These are phyloP conservation scores for Eimeria necatrix DNA, from an alignment of 169 alveolate species.

Conservation along the genomic window DNA sequence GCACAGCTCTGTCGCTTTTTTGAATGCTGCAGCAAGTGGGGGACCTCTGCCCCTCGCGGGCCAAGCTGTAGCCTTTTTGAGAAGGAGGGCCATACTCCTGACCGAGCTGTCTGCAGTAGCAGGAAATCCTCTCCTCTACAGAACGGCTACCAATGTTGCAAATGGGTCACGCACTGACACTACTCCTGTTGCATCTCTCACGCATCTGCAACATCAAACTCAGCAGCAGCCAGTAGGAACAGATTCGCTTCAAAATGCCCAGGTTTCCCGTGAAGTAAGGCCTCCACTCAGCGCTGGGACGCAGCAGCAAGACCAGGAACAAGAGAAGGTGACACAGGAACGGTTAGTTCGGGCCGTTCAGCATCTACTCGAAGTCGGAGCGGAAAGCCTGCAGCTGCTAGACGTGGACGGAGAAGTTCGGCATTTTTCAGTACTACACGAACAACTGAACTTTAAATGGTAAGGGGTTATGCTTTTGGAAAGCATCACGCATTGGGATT, in stretches of 20 bases:
- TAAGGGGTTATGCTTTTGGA: background rate
- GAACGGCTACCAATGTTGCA: background rate
- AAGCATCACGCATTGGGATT: too few relatives aligned
- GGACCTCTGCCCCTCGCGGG: conserved; percentile 62
- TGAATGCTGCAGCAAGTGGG: conserved; percentile 30
- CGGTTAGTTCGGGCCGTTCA: conserved; percentile 62
- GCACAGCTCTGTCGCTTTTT: background rate
- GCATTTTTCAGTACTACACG: conserved; percentile 65
- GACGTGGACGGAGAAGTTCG: conserved; percentile 74
- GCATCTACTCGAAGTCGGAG: conserved; percentile 62
- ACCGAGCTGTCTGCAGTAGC: conserved; percentile 63
- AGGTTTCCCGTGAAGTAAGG: conserved; percentile 13
- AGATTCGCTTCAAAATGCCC: background rate
- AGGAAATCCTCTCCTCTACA: conserved; percentile 59
- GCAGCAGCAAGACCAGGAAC: conserved; percentile 49
- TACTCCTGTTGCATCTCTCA: background rate
- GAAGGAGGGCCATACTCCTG: conserved; percentile 56
- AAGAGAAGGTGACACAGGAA: conserved; percentile 56
- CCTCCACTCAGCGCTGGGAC: background rate
- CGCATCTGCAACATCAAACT: background rate
- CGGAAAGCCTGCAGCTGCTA: conserved; percentile 68
- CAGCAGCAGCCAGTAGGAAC: conserved; percentile 32
- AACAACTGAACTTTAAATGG: conserved; percentile 69
- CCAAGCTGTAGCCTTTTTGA: conserved; percentile 59
- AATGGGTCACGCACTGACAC: conserved; percentile 13